phyloP scores from a whole-genome alignment of 2,329 filamentous ascomycete genomes.

The Mycocentrospora acerina region DNA sequence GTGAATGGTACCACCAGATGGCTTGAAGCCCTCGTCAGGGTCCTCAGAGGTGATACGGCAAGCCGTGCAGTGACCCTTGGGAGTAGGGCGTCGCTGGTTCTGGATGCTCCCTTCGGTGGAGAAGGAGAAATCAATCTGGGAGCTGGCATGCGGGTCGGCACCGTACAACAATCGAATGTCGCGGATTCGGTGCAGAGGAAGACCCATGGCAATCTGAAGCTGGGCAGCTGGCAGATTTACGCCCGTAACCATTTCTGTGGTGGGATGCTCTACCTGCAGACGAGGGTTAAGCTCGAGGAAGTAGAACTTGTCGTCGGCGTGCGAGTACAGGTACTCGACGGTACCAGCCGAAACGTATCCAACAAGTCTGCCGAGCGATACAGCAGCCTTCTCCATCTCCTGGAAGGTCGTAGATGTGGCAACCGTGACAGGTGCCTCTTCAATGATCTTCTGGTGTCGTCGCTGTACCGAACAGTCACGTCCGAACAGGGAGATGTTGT shows the following conservation, averaged over 20 bases:
- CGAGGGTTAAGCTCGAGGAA: slow-evolving; percentile 95
- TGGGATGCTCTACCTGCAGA: slow-evolving; percentile 94
- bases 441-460: slow-evolving; percentile 99
- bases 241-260: slow-evolving; percentile 96
- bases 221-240: slow-evolving; percentile 97
- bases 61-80: slow-evolving; percentile 95
- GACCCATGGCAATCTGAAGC: slow-evolving; percentile 98
- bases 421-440: slow-evolving; percentile 97
- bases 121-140: slow-evolving; percentile 96
- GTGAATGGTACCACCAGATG: slow-evolving; percentile 97
- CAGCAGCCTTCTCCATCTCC: slow-evolving; percentile 94
- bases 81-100: slow-evolving; percentile 84
- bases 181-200: slow-evolving; percentile 90
- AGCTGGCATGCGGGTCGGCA: slow-evolving; percentile 82
- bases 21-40: slow-evolving; percentile 98
- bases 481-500: slow-evolving; percentile 98
- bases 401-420: slow-evolving; percentile 87
- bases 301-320: slow-evolving; percentile 98
- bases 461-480: slow-evolving; percentile 98
- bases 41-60: slow-evolving; percentile 99
- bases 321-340: slow-evolving; percentile 98
- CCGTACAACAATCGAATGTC: slow-evolving; percentile 97
- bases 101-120: slow-evolving; percentile 78
- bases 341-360: slow-evolving; percentile 99
- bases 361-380: slow-evolving; percentile 88